Evolutionary conservation across 306 rosid genomes (phyloP).

Genomic region (Bauhinia variegata): DNA sequence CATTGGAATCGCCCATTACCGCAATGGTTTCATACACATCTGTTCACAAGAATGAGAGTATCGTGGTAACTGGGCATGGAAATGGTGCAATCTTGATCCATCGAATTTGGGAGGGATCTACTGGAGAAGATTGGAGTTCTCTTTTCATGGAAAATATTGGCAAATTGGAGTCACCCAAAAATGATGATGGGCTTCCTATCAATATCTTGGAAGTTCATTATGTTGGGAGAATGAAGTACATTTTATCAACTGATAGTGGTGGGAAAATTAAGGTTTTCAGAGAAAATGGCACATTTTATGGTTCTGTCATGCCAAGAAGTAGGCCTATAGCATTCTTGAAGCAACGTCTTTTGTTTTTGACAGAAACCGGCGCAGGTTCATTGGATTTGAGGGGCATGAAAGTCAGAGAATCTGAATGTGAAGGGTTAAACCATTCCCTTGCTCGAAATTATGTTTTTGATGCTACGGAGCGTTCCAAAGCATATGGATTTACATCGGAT

Average conservation of each 20-base stretch:
- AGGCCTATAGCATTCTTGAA: conserved; percentile 85
- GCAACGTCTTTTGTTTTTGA: conserved; percentile 87
- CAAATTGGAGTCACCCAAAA: conserved; percentile 39
- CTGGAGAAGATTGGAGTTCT: conserved; percentile 82
- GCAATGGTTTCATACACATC: conserved; percentile 77
- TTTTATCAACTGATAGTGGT: conserved; percentile 63
- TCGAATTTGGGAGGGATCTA: conserved; percentile 76
- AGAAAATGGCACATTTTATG: conserved; percentile 66
- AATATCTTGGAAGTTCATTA: conserved; percentile 78
- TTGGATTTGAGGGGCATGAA: conserved; percentile 90
- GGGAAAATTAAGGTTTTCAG: conserved; percentile 75
- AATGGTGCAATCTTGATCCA: conserved; percentile 77
- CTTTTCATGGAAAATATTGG: conserved; percentile 66
- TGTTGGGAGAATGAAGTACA: conserved; percentile 81
- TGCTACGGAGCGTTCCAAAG: conserved; percentile 81
- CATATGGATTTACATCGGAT: conserved; percentile 76
- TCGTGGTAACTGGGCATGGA: conserved; percentile 81
- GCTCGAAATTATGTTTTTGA: conserved; percentile 81
- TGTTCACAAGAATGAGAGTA: conserved; percentile 74
- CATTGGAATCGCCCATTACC: conserved; percentile 57
- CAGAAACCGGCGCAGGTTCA: conserved; percentile 92
- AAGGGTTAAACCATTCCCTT: conserved; percentile 79
- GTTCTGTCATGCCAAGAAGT: conserved; percentile 59
- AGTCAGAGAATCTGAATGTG: conserved; percentile 84
- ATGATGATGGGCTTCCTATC: conserved; percentile 44